These are phyloP conservation scores for Artemisia tridentata DNA, from an alignment of 129 eudicot genomes.

Conservation along the genomic window DNA sequence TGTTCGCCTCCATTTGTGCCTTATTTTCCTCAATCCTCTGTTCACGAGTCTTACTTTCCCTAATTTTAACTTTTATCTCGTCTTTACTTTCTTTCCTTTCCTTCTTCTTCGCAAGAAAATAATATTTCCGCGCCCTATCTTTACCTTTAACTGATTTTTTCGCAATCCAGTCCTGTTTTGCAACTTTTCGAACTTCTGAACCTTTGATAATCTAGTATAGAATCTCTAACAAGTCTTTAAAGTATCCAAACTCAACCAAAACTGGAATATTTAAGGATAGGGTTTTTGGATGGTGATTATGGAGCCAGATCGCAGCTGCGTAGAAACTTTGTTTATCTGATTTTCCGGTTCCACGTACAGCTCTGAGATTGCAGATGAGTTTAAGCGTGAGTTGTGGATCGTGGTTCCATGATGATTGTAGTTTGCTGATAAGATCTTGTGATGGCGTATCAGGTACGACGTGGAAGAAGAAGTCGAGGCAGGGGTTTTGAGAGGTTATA, in stretches of 20 bases:
- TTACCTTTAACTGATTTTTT: constrained; percentile 18
- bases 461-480: constrained; percentile 48
- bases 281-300: constrained; percentile 42
- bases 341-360: constrained; percentile 28
- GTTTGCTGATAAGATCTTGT: constrained; percentile 18
- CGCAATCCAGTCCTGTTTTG: constrained; percentile 14
- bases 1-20: too few relatives aligned
- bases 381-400: constrained; percentile 25
- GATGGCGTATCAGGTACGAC: constrained; percentile 38
- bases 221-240: constrained; percentile 45
- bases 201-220: constrained; percentile 38
- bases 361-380: constrained; percentile 40
- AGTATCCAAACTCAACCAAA: constrained; percentile 40
- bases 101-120: constrained; percentile 18
- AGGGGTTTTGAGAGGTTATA: not conserved
- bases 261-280: constrained; percentile 34
- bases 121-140: constrained; percentile 5
- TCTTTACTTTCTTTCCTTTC: not conserved
- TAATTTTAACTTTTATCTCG: constrained; percentile 4
- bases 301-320: constrained; percentile 45
- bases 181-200: constrained; percentile 13
- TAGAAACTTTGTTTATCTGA: constrained; percentile 37
- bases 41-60: too few relatives aligned
- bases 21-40: too few relatives aligned
- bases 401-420: not conserved